phyloP scores from a whole-genome alignment of 2,329 filamentous ascomycete genomes.

The Trichoderma hamatum region DNA sequence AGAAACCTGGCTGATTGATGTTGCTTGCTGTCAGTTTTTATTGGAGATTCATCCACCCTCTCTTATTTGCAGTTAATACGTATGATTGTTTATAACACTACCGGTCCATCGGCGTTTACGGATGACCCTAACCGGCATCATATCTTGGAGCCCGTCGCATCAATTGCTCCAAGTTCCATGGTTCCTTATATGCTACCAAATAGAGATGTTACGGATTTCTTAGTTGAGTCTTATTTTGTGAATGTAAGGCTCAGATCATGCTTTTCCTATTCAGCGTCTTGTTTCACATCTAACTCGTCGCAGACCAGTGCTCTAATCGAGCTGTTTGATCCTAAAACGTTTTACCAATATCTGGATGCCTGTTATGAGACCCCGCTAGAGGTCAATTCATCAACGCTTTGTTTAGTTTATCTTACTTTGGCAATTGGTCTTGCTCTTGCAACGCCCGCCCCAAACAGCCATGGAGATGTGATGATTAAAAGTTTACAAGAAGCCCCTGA shows the following conservation, averaged over 20 bases:
- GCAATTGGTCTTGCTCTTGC: constrained; percentile 65
- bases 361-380: constrained; percentile 59
- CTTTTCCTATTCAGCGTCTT: background rate
- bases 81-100: constrained; percentile 59
- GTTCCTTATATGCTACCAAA: constrained; percentile 50
- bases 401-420: constrained; percentile 63
- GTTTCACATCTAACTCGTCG: constrained; percentile 1
- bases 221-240: constrained; percentile 56
- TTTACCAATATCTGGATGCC: constrained; percentile 52
- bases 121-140: constrained; percentile 59
- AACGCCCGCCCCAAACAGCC: constrained; percentile 52
- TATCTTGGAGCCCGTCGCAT: constrained; percentile 57
- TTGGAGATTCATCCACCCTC: constrained; percentile 65
- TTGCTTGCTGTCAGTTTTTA: constrained; percentile 51
- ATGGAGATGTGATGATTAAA: constrained; percentile 54
- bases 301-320: constrained; percentile 65
- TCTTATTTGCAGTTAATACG: constrained; percentile 64
- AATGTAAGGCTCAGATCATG: constrained; percentile 49
- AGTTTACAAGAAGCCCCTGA: constrained; percentile 52
- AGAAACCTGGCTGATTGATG: constrained; percentile 26
- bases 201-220: constrained; percentile 53
- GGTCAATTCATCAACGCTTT: constrained; percentile 56
- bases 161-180: constrained; percentile 40
- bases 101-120: constrained; percentile 60
- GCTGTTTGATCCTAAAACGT: constrained; percentile 56